These are phyloP conservation scores for Coprinopsis marcescibilis DNA, from an alignment of 768 basidiomycete genomes.

Conservation along the genomic window DNA sequence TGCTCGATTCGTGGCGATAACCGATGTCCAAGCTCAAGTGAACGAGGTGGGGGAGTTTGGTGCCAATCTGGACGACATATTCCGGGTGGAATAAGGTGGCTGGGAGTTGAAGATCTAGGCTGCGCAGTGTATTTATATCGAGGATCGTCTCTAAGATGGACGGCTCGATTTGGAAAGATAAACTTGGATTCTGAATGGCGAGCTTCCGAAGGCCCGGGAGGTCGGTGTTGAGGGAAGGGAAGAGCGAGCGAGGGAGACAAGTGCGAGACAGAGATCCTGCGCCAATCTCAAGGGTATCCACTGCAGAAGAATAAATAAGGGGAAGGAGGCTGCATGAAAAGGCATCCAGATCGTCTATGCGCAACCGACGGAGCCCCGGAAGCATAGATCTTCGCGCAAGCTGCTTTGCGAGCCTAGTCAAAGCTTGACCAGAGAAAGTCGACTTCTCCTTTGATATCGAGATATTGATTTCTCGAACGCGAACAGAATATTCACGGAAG, in stretches of 20 bases:
- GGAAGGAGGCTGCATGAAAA: background rate
- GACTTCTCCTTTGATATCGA: background rate
- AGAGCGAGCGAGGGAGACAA: background rate
- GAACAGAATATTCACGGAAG: conserved; percentile 1
- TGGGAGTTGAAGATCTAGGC: background rate
- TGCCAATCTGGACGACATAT: background rate
- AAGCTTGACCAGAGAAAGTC: background rate
- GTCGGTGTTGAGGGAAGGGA: background rate
- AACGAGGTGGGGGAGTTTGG: background rate
- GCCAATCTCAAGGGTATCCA: background rate
- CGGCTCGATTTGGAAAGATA: background rate
- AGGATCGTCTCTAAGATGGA: background rate
- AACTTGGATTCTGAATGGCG: background rate
- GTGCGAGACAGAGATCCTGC: background rate
- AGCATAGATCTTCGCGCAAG: background rate
- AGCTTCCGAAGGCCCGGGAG: background rate
- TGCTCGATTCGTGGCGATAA: background rate
- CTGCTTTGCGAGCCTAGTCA: background rate
- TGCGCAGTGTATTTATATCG: background rate
- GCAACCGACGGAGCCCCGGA: background rate
- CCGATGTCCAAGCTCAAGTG: background rate
- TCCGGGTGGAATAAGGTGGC: background rate
- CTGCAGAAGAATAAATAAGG: background rate
- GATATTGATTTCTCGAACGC: background rate
- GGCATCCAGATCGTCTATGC: background rate